Evolutionary conservation across 2,329 filamentous ascomycete genomes (phyloP).

Genomic region (Meredithiella fracta): DNA sequence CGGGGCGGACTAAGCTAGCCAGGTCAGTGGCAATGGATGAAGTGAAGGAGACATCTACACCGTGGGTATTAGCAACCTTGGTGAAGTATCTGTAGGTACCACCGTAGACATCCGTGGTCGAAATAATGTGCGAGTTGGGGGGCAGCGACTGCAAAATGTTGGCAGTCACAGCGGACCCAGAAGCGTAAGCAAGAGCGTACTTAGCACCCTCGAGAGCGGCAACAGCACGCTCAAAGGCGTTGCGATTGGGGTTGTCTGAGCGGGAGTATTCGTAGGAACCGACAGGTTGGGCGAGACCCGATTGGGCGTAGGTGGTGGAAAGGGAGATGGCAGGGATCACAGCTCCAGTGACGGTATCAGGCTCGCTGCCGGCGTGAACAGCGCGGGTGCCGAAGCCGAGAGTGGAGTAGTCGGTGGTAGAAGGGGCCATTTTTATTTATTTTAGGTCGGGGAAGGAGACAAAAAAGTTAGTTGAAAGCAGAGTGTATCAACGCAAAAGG

Average conservation of each 20-base stretch:
- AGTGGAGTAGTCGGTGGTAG: slow-evolving; percentile 20
- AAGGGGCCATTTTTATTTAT: slow-evolving; percentile 9
- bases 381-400: slow-evolving; percentile 83
- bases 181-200: slow-evolving; percentile 86
- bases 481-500: neutral
- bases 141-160: slow-evolving; percentile 86
- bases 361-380: slow-evolving; percentile 81
- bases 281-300: slow-evolving; percentile 68
- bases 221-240: slow-evolving; percentile 84
- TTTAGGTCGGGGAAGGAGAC: neutral
- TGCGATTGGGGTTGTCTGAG: slow-evolving; percentile 84
- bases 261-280: slow-evolving; percentile 87
- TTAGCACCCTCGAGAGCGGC: slow-evolving; percentile 85
- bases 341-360: slow-evolving; percentile 81
- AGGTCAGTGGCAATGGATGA: slow-evolving; percentile 84
- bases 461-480: neutral
- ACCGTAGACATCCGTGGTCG: slow-evolving; percentile 93
- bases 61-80: slow-evolving; percentile 86
- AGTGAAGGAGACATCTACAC: slow-evolving; percentile 87
- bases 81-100: slow-evolving; percentile 98
- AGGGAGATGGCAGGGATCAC: slow-evolving; percentile 94
- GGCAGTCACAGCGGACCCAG: slow-evolving; percentile 84
- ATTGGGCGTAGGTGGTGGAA: slow-evolving; percentile 92
- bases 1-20: slow-evolving; percentile 62
- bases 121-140: slow-evolving; percentile 82